phyloP scores from a whole-genome alignment of 2,329 filamentous ascomycete genomes.

The Pseudocercospora pini-densiflorae region DNA sequence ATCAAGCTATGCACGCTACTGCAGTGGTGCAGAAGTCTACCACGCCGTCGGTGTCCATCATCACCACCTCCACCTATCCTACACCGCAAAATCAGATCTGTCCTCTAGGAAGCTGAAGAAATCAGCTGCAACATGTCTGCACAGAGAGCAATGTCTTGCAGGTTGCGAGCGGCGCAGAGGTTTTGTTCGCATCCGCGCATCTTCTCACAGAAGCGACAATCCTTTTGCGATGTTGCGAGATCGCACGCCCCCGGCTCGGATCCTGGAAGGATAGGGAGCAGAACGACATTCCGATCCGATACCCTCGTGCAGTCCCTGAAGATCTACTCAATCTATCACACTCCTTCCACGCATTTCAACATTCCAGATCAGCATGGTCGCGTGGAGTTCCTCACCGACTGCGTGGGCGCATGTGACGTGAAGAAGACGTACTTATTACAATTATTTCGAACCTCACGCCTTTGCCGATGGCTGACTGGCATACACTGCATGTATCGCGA shows the following conservation, averaged over 20 bases:
- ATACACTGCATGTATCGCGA: no score
- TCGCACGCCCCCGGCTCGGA: neutral
- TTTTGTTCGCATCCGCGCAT: no score
- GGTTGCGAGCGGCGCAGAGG: no score
- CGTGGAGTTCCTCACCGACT: neutral
- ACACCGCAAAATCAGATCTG: neutral
- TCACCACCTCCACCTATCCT: slow-evolving; percentile 1
- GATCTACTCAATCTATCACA: neutral
- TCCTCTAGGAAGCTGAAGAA: neutral
- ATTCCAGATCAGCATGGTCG: neutral
- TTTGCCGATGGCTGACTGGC: neutral
- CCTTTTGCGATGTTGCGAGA: neutral
- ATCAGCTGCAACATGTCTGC: neutral
- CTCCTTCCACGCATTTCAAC: neutral
- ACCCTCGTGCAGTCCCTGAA: neutral
- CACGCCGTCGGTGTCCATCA: neutral
- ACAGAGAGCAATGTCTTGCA: neutral
- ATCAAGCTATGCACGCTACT: neutral
- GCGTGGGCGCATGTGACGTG: neutral
- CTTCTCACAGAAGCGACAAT: no score
- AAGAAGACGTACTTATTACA: neutral
- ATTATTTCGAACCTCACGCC: neutral
- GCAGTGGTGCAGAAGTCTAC: neutral
- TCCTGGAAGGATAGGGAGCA: neutral
- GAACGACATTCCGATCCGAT: neutral